These are phyloP conservation scores for Larix kaempferi DNA, from an alignment of 75 land plant species.

Conservation along the genomic window DNA sequence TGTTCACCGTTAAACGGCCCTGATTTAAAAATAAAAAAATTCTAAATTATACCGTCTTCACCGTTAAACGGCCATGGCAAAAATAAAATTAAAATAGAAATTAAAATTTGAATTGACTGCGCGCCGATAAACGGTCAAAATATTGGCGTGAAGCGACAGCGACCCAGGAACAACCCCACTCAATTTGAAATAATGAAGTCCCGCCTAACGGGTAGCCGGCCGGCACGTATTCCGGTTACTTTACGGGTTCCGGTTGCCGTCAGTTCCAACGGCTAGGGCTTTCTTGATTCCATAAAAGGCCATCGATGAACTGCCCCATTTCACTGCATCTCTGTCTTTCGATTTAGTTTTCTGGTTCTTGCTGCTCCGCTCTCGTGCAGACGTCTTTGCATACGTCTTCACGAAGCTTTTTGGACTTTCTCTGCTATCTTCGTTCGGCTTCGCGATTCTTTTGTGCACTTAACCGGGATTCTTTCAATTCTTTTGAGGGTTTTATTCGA, in stretches of 20 bases:
- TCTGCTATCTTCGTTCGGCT: no score
- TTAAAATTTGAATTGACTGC: not conserved
- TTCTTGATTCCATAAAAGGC: not conserved
- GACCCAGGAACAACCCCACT: not conserved
- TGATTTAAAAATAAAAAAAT: no score
- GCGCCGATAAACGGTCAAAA: constrained; percentile 14
- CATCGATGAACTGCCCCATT: not conserved
- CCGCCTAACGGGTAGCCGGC: not conserved
- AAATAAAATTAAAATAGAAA: not conserved
- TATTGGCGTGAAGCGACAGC: not conserved
- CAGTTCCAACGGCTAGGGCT: constrained; percentile 1
- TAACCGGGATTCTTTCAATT: not conserved
- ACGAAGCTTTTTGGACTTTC: not conserved
- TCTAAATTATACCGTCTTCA: no score
- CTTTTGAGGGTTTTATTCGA: not conserved
- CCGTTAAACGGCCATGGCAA: no score
- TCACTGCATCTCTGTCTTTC: not conserved
- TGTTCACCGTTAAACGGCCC: no score
- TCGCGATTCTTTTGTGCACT: not conserved
- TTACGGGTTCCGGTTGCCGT: not conserved
- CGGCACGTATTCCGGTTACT: not conserved
- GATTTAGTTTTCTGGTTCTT: not conserved
- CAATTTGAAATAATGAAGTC: constrained; percentile 3
- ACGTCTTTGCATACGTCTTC: constrained; percentile 14
- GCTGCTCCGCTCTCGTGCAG: not conserved